Conservation (phyloP, 257 asterid genomes). For the Knoxia roxburghii region DNA sequence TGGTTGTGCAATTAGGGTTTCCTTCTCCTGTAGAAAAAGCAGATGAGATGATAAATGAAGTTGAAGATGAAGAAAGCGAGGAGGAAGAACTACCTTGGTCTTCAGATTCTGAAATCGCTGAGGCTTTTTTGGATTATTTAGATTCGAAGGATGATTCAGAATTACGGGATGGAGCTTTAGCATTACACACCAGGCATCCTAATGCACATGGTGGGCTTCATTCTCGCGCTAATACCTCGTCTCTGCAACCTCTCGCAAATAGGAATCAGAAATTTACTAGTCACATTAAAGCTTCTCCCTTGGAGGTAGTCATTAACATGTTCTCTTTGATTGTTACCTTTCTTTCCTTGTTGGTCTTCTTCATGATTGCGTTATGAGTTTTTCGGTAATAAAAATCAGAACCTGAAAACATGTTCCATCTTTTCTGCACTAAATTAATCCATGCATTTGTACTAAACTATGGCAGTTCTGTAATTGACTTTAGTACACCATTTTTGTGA, state of each 20-base stretch:
- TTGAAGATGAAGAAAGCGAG: slow-evolving; percentile 38
- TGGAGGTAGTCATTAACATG: slow-evolving; percentile 52
- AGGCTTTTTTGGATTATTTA: slow-evolving; percentile 67
- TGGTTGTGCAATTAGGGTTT: no score
- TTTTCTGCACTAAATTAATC: neutral
- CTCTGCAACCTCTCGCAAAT: slow-evolving; percentile 82
- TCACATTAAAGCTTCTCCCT: slow-evolving; percentile 73
- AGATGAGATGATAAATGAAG: slow-evolving; percentile 20
- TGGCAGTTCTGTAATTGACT: neutral
- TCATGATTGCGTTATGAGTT: neutral
- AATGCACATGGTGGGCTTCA: slow-evolving; percentile 94
- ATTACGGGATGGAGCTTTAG: slow-evolving; percentile 44
- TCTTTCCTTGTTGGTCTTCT: neutral
- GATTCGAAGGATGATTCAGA: slow-evolving; percentile 55
- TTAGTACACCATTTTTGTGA: neutral
- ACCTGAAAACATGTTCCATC: neutral
- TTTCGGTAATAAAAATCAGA: neutral
- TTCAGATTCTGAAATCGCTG: slow-evolving; percentile 77
- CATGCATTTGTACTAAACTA: neutral
- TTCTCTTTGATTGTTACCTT: neutral
- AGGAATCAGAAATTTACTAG: slow-evolving; percentile 45
- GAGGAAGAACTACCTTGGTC: slow-evolving; percentile 48
- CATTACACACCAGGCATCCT: slow-evolving; percentile 59
- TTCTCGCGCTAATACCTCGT: slow-evolving; percentile 57
- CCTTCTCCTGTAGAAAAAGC: slow-evolving; percentile 5